Evolutionary conservation across 176 grass and related monocot species (phyloP).

Genomic region (Eleusine coracana): DNA sequence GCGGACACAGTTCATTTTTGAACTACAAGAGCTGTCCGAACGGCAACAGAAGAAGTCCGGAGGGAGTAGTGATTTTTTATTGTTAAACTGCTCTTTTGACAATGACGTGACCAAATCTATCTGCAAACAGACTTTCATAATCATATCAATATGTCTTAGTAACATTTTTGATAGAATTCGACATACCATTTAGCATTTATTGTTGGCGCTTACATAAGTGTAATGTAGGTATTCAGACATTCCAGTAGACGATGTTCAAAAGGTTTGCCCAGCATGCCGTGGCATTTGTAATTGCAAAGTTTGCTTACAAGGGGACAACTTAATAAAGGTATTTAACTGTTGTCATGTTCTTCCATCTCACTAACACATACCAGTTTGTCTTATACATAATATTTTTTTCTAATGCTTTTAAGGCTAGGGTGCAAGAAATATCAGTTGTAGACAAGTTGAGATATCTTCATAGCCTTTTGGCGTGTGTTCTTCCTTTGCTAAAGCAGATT

Average conservation of each 20-base stretch:
- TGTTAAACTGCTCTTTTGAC: slow-evolving; percentile 21
- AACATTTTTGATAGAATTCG: neutral
- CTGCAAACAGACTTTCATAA: neutral
- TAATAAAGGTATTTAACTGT: slow-evolving; percentile 70
- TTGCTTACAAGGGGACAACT: slow-evolving; percentile 85
- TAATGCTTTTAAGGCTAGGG: slow-evolving; percentile 66
- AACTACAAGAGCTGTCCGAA: no score
- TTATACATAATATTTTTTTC: slow-evolving; percentile 20
- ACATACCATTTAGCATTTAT: slow-evolving; percentile 8
- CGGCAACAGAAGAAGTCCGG: no score
- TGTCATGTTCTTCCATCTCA: slow-evolving; percentile 33
- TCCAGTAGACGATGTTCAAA: slow-evolving; percentile 63
- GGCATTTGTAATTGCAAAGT: slow-evolving; percentile 91
- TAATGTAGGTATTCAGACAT: slow-evolving; percentile 87
- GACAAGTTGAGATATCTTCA: slow-evolving; percentile 98
- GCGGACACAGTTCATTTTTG: no score
- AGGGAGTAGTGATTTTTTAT: neutral
- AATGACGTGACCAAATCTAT: neutral
- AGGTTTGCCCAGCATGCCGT: slow-evolving; percentile 94
- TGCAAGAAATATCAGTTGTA: slow-evolving; percentile 77
- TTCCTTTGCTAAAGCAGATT: slow-evolving; percentile 85
- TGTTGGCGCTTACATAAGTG: slow-evolving; percentile 22
- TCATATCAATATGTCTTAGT: neutral
- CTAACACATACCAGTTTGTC: slow-evolving; percentile 25
- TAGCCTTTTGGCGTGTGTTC: slow-evolving; percentile 78